Base-by-base conservation (phyloP, 108 stramenopile species). In the Cyclotella atomus region DNA sequence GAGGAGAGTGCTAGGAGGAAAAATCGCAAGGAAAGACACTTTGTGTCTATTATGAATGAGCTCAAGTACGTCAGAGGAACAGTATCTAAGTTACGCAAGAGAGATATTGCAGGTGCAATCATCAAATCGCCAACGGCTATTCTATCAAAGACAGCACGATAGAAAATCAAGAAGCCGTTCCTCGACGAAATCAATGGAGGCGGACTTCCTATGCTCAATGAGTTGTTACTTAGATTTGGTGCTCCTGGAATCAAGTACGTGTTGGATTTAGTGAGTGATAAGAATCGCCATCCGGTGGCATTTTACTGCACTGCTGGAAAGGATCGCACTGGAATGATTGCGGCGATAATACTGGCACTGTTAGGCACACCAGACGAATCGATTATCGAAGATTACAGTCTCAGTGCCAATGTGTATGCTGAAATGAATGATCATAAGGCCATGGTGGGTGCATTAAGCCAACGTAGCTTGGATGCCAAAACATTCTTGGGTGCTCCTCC, bases 251-350 rank as follows among this genome's bases (percentile, higher is more conserved):
- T 96, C 66, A 87, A 87, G 56, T 86, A 94, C 54, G 92, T 96
- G 0, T 64, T 96, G 45, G 91, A 94, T 27, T 64, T 95, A 25
- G 82, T 86, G 32, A 84, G 91, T 34, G 91, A 95, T 63, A 65
- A 47, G 52, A 77, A 71, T 52, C 90, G 90, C 25, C 93, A 97
- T 60, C 96, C 96, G 23, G 67, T 97, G 6, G 96, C 91, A 24
- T 95, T 97, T 65, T 95, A 97, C 68, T 96, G 96, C 74, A 96
- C 96, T 24, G 96, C 96, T 3, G 96, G 96, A n/a, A 95, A 96
- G 73, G 94, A 96, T 79, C 81, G 95, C 12, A 96, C 95, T 12
- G 95, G 95, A 12, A 86, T 92, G 77, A 85, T 96, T 52, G 73
- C 95, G 8, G 95, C 95, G 23, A 88, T 96, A 33, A 90, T 96